Evolutionary conservation across 257 asterid species (phyloP).

Genomic region (Forsythia suspensa): DNA sequence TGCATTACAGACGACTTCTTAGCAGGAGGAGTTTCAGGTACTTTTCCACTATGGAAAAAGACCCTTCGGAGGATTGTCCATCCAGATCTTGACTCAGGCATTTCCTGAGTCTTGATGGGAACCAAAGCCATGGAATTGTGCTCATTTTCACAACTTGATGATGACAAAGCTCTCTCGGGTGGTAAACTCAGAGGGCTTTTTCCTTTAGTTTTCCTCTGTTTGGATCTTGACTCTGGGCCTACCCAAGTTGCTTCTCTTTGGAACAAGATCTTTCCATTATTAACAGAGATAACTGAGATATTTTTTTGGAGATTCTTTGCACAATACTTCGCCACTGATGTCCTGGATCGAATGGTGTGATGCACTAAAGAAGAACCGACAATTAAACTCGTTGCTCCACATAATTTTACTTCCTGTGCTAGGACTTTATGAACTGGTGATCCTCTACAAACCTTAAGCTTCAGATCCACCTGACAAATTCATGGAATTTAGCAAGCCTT

Average conservation of each 20-base stretch:
- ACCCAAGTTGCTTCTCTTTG: slow-evolving; percentile 43
- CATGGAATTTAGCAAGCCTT: slow-evolving; percentile 12
- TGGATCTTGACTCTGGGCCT: slow-evolving; percentile 36
- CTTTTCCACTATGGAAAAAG: slow-evolving; percentile 35
- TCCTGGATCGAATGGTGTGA: slow-evolving; percentile 57
- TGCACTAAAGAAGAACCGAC: slow-evolving; percentile 62
- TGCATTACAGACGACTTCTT: slow-evolving; percentile 52
- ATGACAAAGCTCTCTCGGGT: slow-evolving; percentile 25
- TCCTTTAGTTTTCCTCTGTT: slow-evolving; percentile 42
- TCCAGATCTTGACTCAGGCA: slow-evolving; percentile 46
- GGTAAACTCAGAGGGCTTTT: slow-evolving; percentile 47
- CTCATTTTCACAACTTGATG: slow-evolving; percentile 29
- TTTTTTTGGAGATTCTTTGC: slow-evolving; percentile 57
- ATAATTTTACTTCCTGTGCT: slow-evolving; percentile 55
- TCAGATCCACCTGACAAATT: slow-evolving; percentile 68
- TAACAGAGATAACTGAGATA: slow-evolving; percentile 63
- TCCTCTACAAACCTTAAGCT: slow-evolving; percentile 89
- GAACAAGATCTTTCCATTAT: slow-evolving; percentile 71
- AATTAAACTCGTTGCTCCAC: slow-evolving; percentile 63
- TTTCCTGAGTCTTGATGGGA: slow-evolving; percentile 41
- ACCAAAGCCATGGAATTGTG: slow-evolving; percentile 56
- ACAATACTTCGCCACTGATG: slow-evolving; percentile 77
- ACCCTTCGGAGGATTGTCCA: slow-evolving; percentile 64
- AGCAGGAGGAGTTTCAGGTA: slow-evolving; percentile 29
- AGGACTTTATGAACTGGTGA: slow-evolving; percentile 64